These are phyloP conservation scores for Citrus glauca DNA, from an alignment of 345 rosid species.

Conservation along the genomic window DNA sequence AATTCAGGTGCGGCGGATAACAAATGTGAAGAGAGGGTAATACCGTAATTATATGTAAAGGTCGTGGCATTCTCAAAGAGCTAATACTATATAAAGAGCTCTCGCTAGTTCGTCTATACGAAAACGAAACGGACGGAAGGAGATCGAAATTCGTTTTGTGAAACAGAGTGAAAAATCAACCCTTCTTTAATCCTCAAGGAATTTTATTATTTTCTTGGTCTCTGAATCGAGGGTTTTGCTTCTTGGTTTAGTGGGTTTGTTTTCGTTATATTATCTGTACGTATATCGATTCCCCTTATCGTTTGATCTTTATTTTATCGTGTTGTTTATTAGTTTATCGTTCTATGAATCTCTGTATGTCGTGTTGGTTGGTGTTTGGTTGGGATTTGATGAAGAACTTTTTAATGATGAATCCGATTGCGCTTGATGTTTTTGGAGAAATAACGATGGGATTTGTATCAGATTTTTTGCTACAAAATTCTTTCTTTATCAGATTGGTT, in stretches of 20 bases:
- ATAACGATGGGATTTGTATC: neutral
- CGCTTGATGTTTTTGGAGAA: neutral
- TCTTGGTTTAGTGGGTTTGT: neutral
- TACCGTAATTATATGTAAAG: neutral
- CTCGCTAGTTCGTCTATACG: fast-evolving
- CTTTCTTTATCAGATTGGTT: too few relatives aligned
- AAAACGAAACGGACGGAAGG: neutral
- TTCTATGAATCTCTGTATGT: neutral
- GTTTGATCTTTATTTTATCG: neutral
- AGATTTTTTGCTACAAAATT: neutral
- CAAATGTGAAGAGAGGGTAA: neutral
- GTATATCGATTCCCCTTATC: neutral
- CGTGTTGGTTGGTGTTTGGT: neutral
- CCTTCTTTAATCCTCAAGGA: neutral
- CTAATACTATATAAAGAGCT: neutral
- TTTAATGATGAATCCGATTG: too few relatives aligned
- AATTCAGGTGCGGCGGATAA: neutral
- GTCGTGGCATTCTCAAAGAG: neutral
- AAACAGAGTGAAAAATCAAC: neutral
- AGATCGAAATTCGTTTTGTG: too few relatives aligned
- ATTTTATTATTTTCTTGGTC: neutral
- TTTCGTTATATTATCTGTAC: neutral
- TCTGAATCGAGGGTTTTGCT: neutral
- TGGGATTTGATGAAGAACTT: neutral
- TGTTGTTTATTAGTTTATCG: neutral